A percentile compares a stretch with the other conserved stretches of the same genome.
phyloP scores from a whole-genome alignment of 129 eudicot species.

The carrot (Daucus carota) region DNA sequence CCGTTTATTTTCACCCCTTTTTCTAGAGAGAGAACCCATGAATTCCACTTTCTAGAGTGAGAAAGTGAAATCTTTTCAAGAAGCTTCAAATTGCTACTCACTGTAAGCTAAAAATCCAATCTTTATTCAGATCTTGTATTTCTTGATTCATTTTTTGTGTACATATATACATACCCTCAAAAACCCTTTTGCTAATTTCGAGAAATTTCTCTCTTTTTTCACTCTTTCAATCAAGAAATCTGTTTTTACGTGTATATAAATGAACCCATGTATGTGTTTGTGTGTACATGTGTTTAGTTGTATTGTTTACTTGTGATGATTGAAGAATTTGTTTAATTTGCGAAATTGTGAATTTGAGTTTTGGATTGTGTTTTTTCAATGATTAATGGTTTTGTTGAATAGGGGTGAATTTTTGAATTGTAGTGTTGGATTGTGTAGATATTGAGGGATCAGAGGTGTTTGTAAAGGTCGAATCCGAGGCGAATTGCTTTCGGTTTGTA shows the following conservation, averaged over 20 bases:
- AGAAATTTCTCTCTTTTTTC: not conserved
- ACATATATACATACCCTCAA: not conserved
- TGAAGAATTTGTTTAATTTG: not conserved
- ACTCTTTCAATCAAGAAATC: not conserved
- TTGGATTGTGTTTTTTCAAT: not conserved
- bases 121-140: constrained; percentile 5
- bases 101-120: not conserved
- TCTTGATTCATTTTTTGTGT: not conserved
- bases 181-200: not conserved
- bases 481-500: not conserved
- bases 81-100: not conserved
- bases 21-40: not conserved
- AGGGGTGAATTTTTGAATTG: not conserved
- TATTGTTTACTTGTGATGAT: not conserved
- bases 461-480: constrained; percentile 13
- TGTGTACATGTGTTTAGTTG: not conserved
- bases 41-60: constrained; percentile 9
- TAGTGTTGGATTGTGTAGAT: constrained; percentile 7
- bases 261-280: not conserved
- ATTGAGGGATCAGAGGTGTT: not conserved
- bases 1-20: not conserved
- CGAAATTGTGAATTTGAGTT: too few species aligned
- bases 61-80: not conserved
- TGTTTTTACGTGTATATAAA: not conserved
- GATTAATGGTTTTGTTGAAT: not conserved